These are phyloP conservation scores for Arachnopeziza araneosa DNA, from an alignment of 2,329 filamentous ascomycete genomes.

Conservation along the genomic window DNA sequence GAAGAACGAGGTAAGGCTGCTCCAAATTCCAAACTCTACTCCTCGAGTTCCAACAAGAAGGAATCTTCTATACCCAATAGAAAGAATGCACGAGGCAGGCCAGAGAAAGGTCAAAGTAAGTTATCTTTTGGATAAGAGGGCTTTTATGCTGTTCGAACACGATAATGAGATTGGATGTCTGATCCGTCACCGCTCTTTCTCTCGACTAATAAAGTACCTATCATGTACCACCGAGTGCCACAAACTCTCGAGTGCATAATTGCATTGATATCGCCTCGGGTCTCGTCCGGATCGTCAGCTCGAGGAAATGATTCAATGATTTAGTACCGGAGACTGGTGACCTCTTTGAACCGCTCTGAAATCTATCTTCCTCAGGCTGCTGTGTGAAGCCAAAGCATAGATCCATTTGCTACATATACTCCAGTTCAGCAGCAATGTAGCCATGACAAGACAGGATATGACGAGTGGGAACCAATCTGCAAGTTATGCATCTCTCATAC, in stretches of 20 bases:
- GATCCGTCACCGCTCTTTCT: background rate
- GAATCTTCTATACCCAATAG: constrained; percentile 24
- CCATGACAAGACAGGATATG: background rate
- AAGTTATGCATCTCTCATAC: constrained; percentile 12
- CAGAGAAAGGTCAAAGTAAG: constrained; percentile 54
- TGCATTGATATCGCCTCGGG: background rate
- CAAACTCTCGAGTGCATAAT: constrained; percentile 8
- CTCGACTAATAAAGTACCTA: background rate
- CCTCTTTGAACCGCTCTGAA: background rate
- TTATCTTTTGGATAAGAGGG: constrained; percentile 44
- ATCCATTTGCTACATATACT: no score
- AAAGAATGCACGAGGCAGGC: constrained; percentile 24
- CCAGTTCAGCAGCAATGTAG: no score
- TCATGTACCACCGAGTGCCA: constrained; percentile 12
- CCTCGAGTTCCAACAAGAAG: constrained; percentile 26
- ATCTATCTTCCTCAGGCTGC: background rate
- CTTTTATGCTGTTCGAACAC: background rate
- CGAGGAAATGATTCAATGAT: background rate
- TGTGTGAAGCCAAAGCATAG: background rate
- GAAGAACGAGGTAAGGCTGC: constrained; percentile 24
- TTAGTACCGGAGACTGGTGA: background rate
- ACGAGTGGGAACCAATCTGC: constrained; percentile 7
- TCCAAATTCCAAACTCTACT: constrained; percentile 11
- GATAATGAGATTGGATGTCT: background rate
- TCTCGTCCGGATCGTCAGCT: constrained; percentile 16